These are phyloP conservation scores for Polyplosphaeria fusca DNA, from an alignment of 495 filamentous ascomycete genomes.

Conservation along the genomic window DNA sequence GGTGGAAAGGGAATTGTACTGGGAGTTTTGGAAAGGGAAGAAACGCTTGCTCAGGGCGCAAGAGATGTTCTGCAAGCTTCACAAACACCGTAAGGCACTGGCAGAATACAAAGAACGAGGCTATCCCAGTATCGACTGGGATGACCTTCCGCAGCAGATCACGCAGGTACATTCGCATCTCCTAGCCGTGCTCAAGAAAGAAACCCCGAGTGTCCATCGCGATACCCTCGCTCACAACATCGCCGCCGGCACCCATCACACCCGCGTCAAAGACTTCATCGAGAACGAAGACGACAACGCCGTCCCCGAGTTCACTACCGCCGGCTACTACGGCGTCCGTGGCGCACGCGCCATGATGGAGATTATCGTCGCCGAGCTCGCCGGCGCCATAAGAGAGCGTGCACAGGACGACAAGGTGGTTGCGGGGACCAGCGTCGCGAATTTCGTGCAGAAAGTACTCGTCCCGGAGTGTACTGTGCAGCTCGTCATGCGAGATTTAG, in stretches of 20 bases:
- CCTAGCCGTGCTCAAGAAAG: constrained; percentile 56
- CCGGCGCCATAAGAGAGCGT: constrained; percentile 58
- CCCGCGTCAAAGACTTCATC: background rate
- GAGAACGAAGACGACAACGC: background rate
- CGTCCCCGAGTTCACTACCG: constrained; percentile 43
- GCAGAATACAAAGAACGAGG: constrained; percentile 59
- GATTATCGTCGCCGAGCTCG: constrained; percentile 61
- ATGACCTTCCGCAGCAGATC: constrained; percentile 61
- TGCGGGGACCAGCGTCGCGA: constrained; percentile 63
- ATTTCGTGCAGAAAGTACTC: constrained; percentile 79
- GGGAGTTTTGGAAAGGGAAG: constrained; percentile 3
- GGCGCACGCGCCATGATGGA: constrained; percentile 68
- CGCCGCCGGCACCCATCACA: background rate
- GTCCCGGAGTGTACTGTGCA: constrained; percentile 77
- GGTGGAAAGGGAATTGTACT: background rate
- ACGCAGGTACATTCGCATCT: constrained; percentile 54
- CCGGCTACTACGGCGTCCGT: constrained; percentile 85
- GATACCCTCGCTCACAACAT: constrained; percentile 32
- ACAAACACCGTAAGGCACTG: constrained; percentile 58
- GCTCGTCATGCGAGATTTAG: constrained; percentile 85
- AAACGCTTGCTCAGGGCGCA: constrained; percentile 25
- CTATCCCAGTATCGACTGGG: constrained; percentile 82
- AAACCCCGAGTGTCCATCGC: constrained; percentile 57
- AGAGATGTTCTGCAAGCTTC: constrained; percentile 66
- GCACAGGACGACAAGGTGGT: constrained; percentile 54